Evolutionary conservation across 192 early-diverging fungal genomes (phyloP), one percentile per base, ranked within the genome.

Genomic region (Coemansia sp.): DNA sequence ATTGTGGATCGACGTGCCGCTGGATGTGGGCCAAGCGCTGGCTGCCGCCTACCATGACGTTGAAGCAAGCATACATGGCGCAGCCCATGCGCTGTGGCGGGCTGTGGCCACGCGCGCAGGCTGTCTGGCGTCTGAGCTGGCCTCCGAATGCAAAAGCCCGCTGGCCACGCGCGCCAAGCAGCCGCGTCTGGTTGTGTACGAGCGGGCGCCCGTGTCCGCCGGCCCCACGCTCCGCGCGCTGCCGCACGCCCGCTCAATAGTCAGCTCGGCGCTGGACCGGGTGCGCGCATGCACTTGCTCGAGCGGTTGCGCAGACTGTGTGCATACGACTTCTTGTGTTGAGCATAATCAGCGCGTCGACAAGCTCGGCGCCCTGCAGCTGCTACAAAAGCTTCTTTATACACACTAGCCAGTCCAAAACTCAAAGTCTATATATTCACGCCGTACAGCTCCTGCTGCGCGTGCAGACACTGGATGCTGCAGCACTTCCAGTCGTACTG

Each of bases 401-500:
- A n/a, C n/a, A n/a, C n/a, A n/a, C n/a, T n/a, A n/a, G n/a, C n/a
- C n/a, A 46, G 26, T 46, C n/a, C 5, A 25, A 14, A 1, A 0
- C 1, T 46, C 3, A 45, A 5, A 4, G 6, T 19, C 31, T 49
- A 49, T 30, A 49, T 12, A n/a, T 49, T 32, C 20, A 20, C 23
- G 5, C 64, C 52, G 29, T 42, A 55, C 27, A 53, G 21, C 1
- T n/a, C 32, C 25, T 63, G 69, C 15, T 65, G 69, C 0, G 22
- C 42, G 21, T 65, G 69, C 42, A 72, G 50, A 44, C 82, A 84
- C 11, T 71, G 42, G 3, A 75, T 64, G 32, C 80, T 84, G 52
- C 82, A 84, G 56, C 79, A 84, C 47, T 77, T 75, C 52, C 78
- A 87, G 60, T 84, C 78, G 55, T 83, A 83, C 76, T 88, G 87